Conservation (phyloP, 1,139 yeast species). For the Candida anutae region DNA sequence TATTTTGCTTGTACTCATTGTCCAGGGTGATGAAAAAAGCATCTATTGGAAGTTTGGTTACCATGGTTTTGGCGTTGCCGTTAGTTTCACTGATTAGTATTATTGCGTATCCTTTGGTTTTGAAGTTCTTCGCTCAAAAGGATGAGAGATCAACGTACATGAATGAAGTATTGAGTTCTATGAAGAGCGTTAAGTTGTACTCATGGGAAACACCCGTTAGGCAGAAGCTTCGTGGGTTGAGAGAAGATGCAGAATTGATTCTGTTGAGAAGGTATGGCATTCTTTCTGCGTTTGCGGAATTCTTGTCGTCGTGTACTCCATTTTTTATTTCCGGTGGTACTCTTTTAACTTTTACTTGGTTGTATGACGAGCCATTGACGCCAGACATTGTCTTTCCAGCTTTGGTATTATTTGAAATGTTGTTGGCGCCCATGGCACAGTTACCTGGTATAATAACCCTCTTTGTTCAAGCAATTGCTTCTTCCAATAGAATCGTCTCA, state of each 20-base stretch:
- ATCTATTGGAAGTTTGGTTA: constrained; percentile 17
- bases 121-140: constrained; percentile 15
- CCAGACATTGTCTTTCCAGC: constrained; percentile 21
- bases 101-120: constrained; percentile 12
- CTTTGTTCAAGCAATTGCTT: constrained; percentile 15
- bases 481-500: constrained; percentile 16
- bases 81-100: constrained; percentile 12
- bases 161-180: constrained; percentile 19
- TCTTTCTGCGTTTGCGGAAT: constrained; percentile 12
- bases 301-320: constrained; percentile 18
- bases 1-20: constrained; percentile 14
- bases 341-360: constrained; percentile 10
- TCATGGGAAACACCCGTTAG: constrained; percentile 17
- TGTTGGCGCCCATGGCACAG: constrained; percentile 17
- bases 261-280: constrained; percentile 13
- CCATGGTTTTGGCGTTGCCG: constrained; percentile 17
- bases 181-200: constrained; percentile 18
- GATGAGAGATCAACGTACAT: constrained; percentile 20
- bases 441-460: constrained; percentile 15
- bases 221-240: constrained; percentile 12
- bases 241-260: constrained; percentile 15
- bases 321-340: constrained; percentile 16
- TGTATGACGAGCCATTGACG: constrained; percentile 13
- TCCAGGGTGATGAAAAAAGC: constrained; percentile 18
- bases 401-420: constrained; percentile 17